phyloP scores from a whole-genome alignment of 176 grass and related monocot genomes.

The Ampelocalamus luodianensis region DNA sequence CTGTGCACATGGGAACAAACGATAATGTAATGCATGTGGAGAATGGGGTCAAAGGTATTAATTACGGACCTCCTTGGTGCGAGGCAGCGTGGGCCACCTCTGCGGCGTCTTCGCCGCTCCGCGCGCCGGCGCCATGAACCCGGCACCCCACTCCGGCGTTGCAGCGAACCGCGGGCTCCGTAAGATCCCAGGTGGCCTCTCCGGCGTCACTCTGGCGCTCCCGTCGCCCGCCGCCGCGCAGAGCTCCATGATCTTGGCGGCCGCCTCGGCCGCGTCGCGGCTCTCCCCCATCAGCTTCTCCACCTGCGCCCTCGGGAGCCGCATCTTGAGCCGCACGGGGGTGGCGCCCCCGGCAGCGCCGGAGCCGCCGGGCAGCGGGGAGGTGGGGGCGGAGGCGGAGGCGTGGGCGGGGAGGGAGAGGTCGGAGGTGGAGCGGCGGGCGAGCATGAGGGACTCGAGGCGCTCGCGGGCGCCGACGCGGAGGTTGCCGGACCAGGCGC shows the following conservation, averaged over 20 bases:
- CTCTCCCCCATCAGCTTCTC: slow-evolving; percentile 75
- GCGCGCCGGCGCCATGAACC: slow-evolving; percentile 50
- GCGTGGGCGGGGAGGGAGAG: slow-evolving; percentile 47
- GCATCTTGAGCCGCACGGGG: slow-evolving; percentile 63
- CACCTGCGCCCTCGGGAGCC: slow-evolving; percentile 69
- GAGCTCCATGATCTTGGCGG: slow-evolving; percentile 75
- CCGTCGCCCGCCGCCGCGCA: slow-evolving; percentile 44
- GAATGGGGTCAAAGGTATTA: neutral
- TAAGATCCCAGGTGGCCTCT: slow-evolving; percentile 44
- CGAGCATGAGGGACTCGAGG: slow-evolving; percentile 85
- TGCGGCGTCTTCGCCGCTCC: slow-evolving; percentile 43
- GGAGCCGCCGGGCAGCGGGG: slow-evolving; percentile 9
- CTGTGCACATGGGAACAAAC: slow-evolving; percentile 22
- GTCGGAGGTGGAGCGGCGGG: slow-evolving; percentile 81
- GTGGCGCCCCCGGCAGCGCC: slow-evolving; percentile 1
- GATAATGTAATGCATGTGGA: slow-evolving; percentile 51
- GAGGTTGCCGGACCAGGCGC: slow-evolving; percentile 79
- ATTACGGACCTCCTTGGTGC: slow-evolving; percentile 54
- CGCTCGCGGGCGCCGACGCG: slow-evolving; percentile 71
- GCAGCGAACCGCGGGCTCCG: slow-evolving; percentile 56
- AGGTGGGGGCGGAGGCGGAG: slow-evolving; percentile 48
- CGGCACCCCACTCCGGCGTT: slow-evolving; percentile 53
- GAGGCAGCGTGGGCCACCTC: slow-evolving; percentile 52
- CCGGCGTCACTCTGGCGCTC: slow-evolving; percentile 45
- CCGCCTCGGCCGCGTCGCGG: slow-evolving; percentile 59